A percentile compares a stretch with the other conserved stretches of the same genome.
These are phyloP conservation scores for Iodosphaeria phyllophila DNA, from an alignment of 2,329 filamentous ascomycete species.

Conservation along the genomic window DNA sequence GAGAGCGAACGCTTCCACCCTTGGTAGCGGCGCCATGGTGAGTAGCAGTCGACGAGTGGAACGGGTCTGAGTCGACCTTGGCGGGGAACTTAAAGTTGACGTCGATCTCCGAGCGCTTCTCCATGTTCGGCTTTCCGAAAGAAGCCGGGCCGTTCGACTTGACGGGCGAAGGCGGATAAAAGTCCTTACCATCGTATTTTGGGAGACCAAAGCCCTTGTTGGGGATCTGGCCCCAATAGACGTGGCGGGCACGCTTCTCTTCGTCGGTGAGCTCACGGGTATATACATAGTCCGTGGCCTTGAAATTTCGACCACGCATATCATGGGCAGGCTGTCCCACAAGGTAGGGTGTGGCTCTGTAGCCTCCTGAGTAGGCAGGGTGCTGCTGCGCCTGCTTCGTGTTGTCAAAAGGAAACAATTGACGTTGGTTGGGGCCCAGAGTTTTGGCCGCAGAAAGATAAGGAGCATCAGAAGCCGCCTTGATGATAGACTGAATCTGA, in stretches of 20 bases:
- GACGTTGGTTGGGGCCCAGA: no score
- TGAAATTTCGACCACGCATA: conserved; percentile 20
- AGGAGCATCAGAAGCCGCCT: no score
- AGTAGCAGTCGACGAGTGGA: conserved; percentile 8
- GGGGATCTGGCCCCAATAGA: conserved; percentile 42
- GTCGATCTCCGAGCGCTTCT: conserved; percentile 4
- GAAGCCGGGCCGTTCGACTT: conserved; percentile 13
- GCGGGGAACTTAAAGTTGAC: conserved; percentile 5
- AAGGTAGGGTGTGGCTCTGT: conserved; percentile 33
- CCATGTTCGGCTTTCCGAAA: conserved; percentile 1
- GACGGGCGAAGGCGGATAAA: conserved; percentile 37
- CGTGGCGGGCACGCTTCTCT: conserved; percentile 36
- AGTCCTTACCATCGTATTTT: conserved; percentile 46
- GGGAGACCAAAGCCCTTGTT: conserved; percentile 32
- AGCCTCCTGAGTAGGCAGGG: conserved; percentile 3
- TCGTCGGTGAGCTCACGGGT: conserved; percentile 36
- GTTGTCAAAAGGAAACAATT: no score
- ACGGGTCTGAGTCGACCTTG: conserved; percentile 11
- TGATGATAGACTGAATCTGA: no score
- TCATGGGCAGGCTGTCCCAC: conserved; percentile 30
- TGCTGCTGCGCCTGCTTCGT: no score
- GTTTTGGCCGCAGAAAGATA: no score
- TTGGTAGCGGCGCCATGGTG: conserved; percentile 8
- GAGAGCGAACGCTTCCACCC: no score
- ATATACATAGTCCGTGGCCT: conserved; percentile 32